Conservation (phyloP, 257 asterid species). For the Solanum peruvianum region DNA sequence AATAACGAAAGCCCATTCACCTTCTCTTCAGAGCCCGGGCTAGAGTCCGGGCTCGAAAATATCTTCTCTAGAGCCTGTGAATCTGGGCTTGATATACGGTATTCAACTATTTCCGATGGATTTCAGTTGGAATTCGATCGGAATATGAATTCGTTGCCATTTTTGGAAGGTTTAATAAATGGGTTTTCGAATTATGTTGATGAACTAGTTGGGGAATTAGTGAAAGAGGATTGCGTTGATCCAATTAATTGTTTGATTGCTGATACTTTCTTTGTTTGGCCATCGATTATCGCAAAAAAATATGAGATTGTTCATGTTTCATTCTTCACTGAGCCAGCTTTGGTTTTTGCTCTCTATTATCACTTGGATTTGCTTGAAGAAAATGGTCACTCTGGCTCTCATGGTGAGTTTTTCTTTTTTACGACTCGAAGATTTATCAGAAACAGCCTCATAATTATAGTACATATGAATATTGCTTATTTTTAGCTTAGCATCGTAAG, state of each 20-base stretch:
- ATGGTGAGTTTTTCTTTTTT: neutral
- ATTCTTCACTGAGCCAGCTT: constrained; percentile 42
- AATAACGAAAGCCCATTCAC: neutral
- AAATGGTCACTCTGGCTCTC: constrained; percentile 26
- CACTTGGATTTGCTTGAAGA: constrained; percentile 24
- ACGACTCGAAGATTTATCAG: no score
- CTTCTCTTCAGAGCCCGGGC: neutral
- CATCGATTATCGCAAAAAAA: constrained; percentile 21
- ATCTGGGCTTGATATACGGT: neutral
- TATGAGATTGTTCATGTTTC: constrained; percentile 26
- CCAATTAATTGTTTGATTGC: constrained; percentile 19
- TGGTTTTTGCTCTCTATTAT: constrained; percentile 26
- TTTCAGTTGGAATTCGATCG: neutral
- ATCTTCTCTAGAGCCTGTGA: neutral
- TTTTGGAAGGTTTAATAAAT: neutral
- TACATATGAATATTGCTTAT: no score
- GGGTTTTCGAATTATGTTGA: neutral
- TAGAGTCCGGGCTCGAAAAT: neutral
- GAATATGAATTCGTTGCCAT: neutral
- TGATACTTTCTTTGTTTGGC: constrained; percentile 35
- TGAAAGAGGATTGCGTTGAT: neutral
- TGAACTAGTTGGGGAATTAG: neutral
- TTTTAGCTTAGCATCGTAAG: no score
- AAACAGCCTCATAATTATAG: no score
- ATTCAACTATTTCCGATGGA: neutral